phyloP scores from a whole-genome alignment of 768 basidiomycete species.

The Lentinula lateritia region DNA sequence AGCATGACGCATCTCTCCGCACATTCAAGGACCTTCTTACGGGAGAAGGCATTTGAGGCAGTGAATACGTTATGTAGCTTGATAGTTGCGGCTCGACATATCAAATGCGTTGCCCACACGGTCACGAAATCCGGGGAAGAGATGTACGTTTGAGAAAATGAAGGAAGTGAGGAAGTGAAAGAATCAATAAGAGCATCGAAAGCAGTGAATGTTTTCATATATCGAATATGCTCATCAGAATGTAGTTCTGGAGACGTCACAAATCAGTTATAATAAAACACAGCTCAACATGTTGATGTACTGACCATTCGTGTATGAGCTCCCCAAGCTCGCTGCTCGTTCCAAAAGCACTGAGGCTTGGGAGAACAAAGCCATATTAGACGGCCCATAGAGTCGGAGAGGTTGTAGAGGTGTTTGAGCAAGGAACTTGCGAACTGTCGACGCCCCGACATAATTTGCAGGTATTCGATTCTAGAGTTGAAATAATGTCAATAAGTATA shows the following conservation, averaged over 20 bases:
- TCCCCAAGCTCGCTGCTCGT: constrained; percentile 14
- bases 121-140: constrained; percentile 8
- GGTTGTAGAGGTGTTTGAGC: background rate
- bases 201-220: constrained; percentile 15
- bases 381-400: background rate
- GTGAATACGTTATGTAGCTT: constrained; percentile 19
- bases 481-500: background rate
- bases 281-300: background rate
- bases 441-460: constrained; percentile 21
- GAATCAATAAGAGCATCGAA: constrained; percentile 21
- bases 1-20: background rate
- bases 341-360: constrained; percentile 15
- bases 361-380: background rate
- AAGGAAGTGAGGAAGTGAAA: constrained; percentile 8
- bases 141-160: constrained; percentile 7
- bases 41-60: constrained; percentile 8
- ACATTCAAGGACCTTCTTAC: background rate
- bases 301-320: constrained; percentile 15
- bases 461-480: background rate
- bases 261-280: background rate
- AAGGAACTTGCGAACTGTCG: constrained; percentile 4
- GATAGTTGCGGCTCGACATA: constrained; percentile 20
- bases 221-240: constrained; percentile 15
- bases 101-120: constrained; percentile 19
- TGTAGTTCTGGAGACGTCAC: constrained; percentile 12